Percentiles rank a stretch among this genome's conserved stretches.
Evolutionary conservation across 495 filamentous ascomycete genomes (phyloP).

Genomic region (Trichoderma virens): DNA sequence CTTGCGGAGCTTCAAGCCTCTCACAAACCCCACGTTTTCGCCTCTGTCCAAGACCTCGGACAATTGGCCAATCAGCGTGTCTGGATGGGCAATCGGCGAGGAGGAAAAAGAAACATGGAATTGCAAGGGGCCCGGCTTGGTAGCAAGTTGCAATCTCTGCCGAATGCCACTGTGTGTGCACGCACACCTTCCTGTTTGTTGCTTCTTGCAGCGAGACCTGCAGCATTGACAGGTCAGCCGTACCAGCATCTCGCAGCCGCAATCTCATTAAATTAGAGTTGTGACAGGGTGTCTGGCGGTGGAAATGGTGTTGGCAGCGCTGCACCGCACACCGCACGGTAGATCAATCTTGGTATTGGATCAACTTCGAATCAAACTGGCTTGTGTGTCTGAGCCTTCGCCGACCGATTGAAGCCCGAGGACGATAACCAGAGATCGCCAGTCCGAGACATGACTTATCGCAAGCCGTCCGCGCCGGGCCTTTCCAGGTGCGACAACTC

Average conservation of each 20-base stretch:
- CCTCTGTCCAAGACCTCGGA: not conserved
- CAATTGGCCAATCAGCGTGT: not conserved
- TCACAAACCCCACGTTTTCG: constrained; percentile 2
- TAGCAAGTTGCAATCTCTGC: not conserved
- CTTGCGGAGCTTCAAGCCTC: not conserved
- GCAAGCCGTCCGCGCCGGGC: not conserved
- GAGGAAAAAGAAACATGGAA: not conserved
- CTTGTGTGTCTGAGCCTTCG: not conserved
- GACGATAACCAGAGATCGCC: not conserved
- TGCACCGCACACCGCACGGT: not conserved
- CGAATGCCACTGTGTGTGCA: not conserved
- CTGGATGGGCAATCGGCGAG: not conserved
- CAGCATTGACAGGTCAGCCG: constrained; percentile 1
- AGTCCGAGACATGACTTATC: not conserved
- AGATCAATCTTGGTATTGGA: not conserved
- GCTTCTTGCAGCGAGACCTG: not conserved
- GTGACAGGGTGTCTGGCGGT: not conserved
- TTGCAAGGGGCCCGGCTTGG: not conserved
- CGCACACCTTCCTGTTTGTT: not conserved
- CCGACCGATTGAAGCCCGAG: not conserved
- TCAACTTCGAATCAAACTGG: not conserved
- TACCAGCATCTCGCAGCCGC: not conserved
- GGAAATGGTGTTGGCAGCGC: not conserved
- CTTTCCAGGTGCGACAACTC: not conserved
- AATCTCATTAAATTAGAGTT: not conserved